A percentile compares a stretch with the other conserved stretches of the same genome.
These are phyloP conservation scores for Sphaerulina vaccinii DNA, from an alignment of 2,329 filamentous ascomycete species.

Conservation along the genomic window DNA sequence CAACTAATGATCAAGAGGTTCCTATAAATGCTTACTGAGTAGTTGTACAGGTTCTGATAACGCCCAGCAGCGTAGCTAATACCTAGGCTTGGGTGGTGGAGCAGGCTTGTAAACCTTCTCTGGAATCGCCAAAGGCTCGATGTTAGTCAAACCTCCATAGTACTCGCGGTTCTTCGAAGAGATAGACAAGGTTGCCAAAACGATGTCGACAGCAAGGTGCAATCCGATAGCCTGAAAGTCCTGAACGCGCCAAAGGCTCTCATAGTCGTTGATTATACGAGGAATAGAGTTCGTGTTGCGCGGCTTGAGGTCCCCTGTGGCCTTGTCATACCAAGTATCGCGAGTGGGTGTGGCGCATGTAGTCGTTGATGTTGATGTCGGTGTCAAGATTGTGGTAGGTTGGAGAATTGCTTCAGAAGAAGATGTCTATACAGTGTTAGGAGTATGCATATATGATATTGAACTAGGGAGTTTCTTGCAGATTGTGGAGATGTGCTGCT, in stretches of 20 bases:
- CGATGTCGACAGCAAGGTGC: constrained; percentile 53
- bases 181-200: constrained; percentile 33
- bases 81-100: constrained; percentile 13
- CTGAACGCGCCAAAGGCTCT: constrained; percentile 66
- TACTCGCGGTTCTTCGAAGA: constrained; percentile 26
- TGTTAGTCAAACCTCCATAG: constrained; percentile 24
- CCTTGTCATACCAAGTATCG: constrained; percentile 53
- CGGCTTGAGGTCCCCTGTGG: constrained; percentile 49
- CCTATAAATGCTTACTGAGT: too few species aligned
- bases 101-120: constrained; percentile 46
- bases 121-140: constrained; percentile 28
- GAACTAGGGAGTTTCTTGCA: too few species aligned
- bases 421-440: too few species aligned
- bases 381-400: too few species aligned
- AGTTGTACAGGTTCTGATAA: too few species aligned
- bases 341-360: too few species aligned
- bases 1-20: too few species aligned
- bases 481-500: too few species aligned
- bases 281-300: constrained; percentile 55
- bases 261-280: too few species aligned
- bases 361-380: too few species aligned
- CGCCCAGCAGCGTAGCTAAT: constrained; percentile 37
- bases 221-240: constrained; percentile 63
- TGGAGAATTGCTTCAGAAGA: too few species aligned
- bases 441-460: too few species aligned